Evolutionary conservation across 1,139 yeast genomes (phyloP).

Genomic region (Yamadazyma friedrichii): DNA sequence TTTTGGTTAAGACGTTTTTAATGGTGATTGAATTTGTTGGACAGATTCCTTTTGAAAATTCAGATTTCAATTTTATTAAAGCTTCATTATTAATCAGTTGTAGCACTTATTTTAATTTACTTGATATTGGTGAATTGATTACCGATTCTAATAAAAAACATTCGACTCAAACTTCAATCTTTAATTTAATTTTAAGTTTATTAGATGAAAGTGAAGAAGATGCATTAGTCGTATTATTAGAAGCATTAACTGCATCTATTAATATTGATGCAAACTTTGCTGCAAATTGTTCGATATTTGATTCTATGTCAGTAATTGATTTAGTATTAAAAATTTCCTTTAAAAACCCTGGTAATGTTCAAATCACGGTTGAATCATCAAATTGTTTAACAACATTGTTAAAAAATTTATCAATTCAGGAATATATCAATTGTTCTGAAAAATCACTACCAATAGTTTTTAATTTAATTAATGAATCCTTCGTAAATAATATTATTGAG

Average conservation of each 20-base stretch:
- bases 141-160: conserved; percentile 15
- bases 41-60: conserved; percentile 14
- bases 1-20: conserved; percentile 41
- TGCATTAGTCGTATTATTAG: conserved; percentile 73
- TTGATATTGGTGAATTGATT: conserved; percentile 25
- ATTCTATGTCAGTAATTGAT: conserved; percentile 36
- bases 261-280: conserved; percentile 41
- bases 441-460: conserved; percentile 54
- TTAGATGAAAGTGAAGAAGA: conserved; percentile 74
- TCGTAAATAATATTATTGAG: conserved; percentile 23
- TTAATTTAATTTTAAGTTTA: conserved; percentile 37
- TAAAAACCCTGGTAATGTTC: conserved; percentile 74
- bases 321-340: conserved; percentile 64
- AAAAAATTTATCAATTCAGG: conserved; percentile 40
- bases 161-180: conserved; percentile 27
- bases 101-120: conserved; percentile 51
- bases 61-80: conserved; percentile 22
- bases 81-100: conserved; percentile 52
- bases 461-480: conserved; percentile 28
- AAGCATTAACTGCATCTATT: conserved; percentile 59
- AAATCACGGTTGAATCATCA: conserved; percentile 61
- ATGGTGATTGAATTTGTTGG: conserved; percentile 31
- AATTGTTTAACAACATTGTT: conserved; percentile 62
- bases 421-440: conserved; percentile 49
- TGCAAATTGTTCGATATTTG: conserved; percentile 20